Conservation (phyloP, 306 rosid species). For the Fragaria ananassa region DNA sequence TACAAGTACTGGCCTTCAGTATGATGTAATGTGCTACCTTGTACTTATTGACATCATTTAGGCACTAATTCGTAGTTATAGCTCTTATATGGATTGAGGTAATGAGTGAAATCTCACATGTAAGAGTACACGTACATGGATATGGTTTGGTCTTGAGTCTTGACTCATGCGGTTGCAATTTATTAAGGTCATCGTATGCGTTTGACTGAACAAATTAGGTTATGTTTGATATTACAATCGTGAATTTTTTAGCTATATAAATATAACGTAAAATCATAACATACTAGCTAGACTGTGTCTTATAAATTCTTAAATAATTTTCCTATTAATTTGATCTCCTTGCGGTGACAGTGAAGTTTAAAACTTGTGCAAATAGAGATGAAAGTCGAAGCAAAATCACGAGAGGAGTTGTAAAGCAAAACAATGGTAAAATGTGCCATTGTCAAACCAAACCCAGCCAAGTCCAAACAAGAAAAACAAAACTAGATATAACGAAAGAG, state of each 20-base stretch:
- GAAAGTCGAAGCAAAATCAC: not conserved
- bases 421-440: not conserved
- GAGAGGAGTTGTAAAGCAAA: not conserved
- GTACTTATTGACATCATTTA: not conserved
- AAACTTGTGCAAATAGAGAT: not conserved
- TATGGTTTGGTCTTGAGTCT: not conserved
- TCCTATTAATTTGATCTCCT: not conserved
- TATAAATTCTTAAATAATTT: not conserved
- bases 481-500: not conserved
- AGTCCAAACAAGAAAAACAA: slow-evolving; percentile 4
- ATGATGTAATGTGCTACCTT: not conserved
- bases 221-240: too few relatives aligned
- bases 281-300: accelerated
- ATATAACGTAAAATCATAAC: too few relatives aligned
- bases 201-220: too few relatives aligned
- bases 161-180: not conserved
- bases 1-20: not conserved
- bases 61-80: not conserved
- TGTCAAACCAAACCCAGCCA: not conserved
- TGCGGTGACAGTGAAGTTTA: not conserved
- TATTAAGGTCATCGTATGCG: too few relatives aligned
- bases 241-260: too few relatives aligned
- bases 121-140: not conserved
- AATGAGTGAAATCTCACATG: not conserved
- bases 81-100: not conserved